Conservation (phyloP, 2,329 filamentous ascomycete species). For the Curvularia verruculosa region DNA sequence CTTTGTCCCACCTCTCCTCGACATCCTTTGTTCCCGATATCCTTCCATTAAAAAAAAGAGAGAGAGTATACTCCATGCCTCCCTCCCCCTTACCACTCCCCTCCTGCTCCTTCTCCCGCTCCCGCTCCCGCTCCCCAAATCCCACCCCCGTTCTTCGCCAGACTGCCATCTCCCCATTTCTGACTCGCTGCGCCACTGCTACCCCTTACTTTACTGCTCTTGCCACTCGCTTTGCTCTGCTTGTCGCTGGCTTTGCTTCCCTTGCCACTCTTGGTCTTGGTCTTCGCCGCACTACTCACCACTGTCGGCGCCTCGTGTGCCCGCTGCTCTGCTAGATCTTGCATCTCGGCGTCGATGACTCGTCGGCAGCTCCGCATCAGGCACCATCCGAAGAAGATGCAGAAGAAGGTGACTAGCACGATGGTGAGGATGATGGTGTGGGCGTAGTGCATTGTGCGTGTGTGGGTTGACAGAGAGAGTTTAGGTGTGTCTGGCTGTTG, state of each 20-base stretch:
- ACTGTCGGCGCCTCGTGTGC: conserved; percentile 11
- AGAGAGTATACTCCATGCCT: not conserved
- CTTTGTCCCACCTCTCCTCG: not conserved
- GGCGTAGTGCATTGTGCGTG: conserved; percentile 10
- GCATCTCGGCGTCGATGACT: conserved; percentile 21
- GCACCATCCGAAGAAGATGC: conserved; percentile 25
- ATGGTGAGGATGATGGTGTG: conserved; percentile 25
- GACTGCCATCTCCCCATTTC: not conserved
- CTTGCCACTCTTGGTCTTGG: not conserved
- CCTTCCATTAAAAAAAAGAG: not conserved
- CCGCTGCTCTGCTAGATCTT: conserved; percentile 10
- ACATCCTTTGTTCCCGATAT: not conserved
- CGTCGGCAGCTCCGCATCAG: conserved; percentile 23
- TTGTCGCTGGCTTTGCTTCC: not conserved
- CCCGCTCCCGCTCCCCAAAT: not conserved
- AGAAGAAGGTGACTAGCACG: conserved; percentile 21
- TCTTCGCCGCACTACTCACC: not conserved
- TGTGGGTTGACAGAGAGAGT: no score
- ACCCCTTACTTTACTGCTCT: not conserved
- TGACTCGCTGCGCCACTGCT: not conserved
- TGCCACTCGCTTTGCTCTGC: not conserved
- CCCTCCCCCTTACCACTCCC: not conserved
- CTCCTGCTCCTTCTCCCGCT: not conserved
- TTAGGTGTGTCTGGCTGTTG: not conserved
- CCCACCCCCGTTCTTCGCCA: not conserved